Conservation (phyloP, 2,329 filamentous ascomycete genomes). For the Diaporthe caulivora region DNA sequence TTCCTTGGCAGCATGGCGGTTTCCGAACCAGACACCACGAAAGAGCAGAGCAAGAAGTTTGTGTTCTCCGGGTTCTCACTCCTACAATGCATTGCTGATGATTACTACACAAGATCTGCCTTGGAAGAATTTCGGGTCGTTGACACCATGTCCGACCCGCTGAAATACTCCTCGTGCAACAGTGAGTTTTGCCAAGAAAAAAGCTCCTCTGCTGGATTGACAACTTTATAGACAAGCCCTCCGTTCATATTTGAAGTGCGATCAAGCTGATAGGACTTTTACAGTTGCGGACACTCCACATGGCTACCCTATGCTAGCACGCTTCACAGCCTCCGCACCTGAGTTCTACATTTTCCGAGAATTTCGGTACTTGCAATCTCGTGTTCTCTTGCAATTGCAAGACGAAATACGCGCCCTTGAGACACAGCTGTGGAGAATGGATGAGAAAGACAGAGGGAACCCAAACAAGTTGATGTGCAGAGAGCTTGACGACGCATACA, state of each 20-base stretch:
- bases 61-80: too few relatives aligned
- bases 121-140: background rate
- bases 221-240: too few relatives aligned
- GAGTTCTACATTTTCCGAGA: slow-evolving; percentile 12
- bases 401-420: background rate
- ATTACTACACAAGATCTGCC: background rate
- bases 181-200: background rate
- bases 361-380: slow-evolving; percentile 21
- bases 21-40: too few relatives aligned
- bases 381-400: background rate
- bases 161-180: background rate
- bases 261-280: too few relatives aligned
- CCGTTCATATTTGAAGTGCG: too few relatives aligned
- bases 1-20: too few relatives aligned
- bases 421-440: slow-evolving; percentile 1
- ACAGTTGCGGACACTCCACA: background rate
- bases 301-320: slow-evolving; percentile 20
- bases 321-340: background rate
- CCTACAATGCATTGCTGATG: too few relatives aligned
- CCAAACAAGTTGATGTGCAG: background rate
- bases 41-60: too few relatives aligned
- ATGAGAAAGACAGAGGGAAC: background rate
- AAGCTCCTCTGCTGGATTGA: too few relatives aligned
- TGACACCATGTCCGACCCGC: background rate
- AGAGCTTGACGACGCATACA: background rate